phyloP scores from a whole-genome alignment of 352 stramenopile genomes.

The Globisporangium camurandrum region DNA sequence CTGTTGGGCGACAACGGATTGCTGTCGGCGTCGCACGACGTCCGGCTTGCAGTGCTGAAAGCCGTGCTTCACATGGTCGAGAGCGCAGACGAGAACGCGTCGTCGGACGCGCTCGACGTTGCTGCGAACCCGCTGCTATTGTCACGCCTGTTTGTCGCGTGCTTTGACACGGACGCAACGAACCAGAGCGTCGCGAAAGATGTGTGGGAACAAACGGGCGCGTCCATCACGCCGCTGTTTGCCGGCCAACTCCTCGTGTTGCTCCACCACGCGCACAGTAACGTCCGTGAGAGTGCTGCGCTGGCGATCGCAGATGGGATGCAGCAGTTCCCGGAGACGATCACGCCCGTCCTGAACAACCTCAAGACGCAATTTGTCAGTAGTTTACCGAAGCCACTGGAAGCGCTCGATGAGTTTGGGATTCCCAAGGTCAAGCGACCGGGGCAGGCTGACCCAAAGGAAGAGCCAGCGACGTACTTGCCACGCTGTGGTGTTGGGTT shows the following conservation, averaged over 20 bases:
- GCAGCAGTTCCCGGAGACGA: constrained; percentile 68
- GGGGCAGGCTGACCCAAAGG: constrained; percentile 37
- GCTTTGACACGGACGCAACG: constrained; percentile 54
- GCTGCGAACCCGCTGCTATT: constrained; percentile 44
- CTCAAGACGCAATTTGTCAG: constrained; percentile 60
- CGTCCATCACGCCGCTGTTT: constrained; percentile 48
- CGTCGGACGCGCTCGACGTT: constrained; percentile 8
- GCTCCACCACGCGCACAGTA: constrained; percentile 63
- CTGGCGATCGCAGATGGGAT: constrained; percentile 76
- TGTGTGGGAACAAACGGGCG: constrained; percentile 54
- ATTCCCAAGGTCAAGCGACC: constrained; percentile 59
- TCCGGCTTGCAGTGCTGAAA: constrained; percentile 49
- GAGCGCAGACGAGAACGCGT: constrained; percentile 29
- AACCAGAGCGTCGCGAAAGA: constrained; percentile 52
- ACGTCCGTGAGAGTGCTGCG: constrained; percentile 72
- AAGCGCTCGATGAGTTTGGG: constrained; percentile 64
- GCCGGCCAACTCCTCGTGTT: constrained; percentile 57
- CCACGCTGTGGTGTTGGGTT: constrained; percentile 67
- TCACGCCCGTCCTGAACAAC: constrained; percentile 58
- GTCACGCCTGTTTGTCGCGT: constrained; percentile 52
- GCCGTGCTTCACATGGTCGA: constrained; percentile 54
- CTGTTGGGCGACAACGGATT: constrained; percentile 63
- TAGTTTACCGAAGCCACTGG: constrained; percentile 41
- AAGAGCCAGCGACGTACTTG: constrained; percentile 50
- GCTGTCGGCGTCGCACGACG: constrained; percentile 46